Base-by-base conservation (phyloP, 2,329 filamentous ascomycete species). In the Ophiocordyceps sinensis region DNA sequence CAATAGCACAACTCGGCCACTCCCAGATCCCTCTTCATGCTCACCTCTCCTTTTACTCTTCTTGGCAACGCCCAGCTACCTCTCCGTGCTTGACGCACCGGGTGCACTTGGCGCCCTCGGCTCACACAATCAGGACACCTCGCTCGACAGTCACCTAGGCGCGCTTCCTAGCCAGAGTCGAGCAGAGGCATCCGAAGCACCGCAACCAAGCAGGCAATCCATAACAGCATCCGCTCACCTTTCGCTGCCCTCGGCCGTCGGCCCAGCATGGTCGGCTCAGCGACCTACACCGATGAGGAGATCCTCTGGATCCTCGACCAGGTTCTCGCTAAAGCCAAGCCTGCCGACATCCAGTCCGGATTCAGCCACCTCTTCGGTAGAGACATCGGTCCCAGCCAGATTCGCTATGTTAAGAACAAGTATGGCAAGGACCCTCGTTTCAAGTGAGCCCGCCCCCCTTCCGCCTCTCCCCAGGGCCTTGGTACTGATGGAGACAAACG, bases 361-460 rank as follows among this genome's bases (percentile, higher is more conserved):
- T 64, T 60, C 35, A 35, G 48, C 12, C 36, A 45, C 8, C 42
- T 39, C 6, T 64, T 62, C 39, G 47, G 46, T 28, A 56, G 56
- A 17, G 12, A 35, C 38, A 55, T 54, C 2, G 45, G 52, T 1
- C 21, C 21, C 14, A 62, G 57, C 37, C 60, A 65, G 45, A 51
- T 66, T 10, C 56, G 59, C 10, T 65, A 66, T 40, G 44, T 65
- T 9, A 61, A 59, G 44, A 59, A 58, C 45, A 63, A 64, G 44
- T 66, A 66, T 36, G 62, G 63, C 0, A 57, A 53, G 31, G 61
- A 64, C 31, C 59, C 62, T 0, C 52, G 55, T 7, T 64, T 57
- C 41, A 56, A 57, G 63, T 65, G 53, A 42, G 61, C 51, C 13
- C 37, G 13, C 26, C 10, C 10, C 34, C 9, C 4, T 26, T 11